Base-by-base conservation (phyloP, 2,329 filamentous ascomycete genomes). In the Daldinia sp. region DNA sequence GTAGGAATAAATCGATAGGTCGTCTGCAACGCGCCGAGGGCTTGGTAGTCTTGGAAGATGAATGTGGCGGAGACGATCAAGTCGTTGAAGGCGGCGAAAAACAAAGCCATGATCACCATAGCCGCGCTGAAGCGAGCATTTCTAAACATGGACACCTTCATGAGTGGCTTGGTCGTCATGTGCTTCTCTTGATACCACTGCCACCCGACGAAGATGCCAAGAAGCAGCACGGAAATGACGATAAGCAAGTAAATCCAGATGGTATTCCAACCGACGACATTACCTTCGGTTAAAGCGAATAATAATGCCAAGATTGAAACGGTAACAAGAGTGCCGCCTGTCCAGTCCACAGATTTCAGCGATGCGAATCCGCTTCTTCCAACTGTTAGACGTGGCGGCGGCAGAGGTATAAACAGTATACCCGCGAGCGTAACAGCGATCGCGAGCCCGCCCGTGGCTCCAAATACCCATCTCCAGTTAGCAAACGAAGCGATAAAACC, bases 1-100 rank as follows among this genome's bases (percentile, higher is more conserved):
- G 85, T 89, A 0, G 89, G 89, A 7, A 92, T 80, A 73, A 91
- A 92, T 2, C 88, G 86, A 7, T 91, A 73, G 10, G 88, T 90
- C 0, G 89, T 91, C 66, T 90, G 83, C n/a, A 91, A 78, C 0
- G 87, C 79, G 0, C 80, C 82, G 1, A 87, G 80, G 0, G 82
- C 84, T 68, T 89, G 87, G 72, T 85, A 91, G 66, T 88, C 83
- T 74, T 92, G 89, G 75, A 86, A 91, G 75, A 86, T 90, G 75
- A 89, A 91, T 3, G 89, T 92, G 1, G 87, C 84, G 69, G 84
- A 90, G 63, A 91, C 80, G 35, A 90, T 77, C 68, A 83, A 90
- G 73, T 88, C 88, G 76, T 89, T 90, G 77, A 91, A 92, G 1
- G 82, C 80, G 15, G 84, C 83, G 70, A 89, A 91, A 77, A 90